Evolutionary conservation across 1,284 basidiomycete species (phyloP).

Genomic region (Gastroboletus turbinatus): DNA sequence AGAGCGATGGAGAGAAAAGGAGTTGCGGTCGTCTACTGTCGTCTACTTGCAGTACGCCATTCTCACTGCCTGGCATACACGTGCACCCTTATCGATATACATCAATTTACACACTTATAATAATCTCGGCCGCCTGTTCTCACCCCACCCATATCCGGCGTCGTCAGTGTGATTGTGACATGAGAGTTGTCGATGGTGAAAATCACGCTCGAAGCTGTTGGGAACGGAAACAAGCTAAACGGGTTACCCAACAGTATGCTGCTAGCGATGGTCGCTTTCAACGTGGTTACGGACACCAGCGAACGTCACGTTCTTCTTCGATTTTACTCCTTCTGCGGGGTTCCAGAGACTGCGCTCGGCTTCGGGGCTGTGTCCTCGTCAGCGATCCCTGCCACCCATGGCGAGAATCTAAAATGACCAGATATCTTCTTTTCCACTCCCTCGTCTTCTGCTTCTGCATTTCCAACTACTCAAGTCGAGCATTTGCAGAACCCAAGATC

Average conservation of each 20-base stretch:
- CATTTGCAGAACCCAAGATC: no score
- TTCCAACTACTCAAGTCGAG: no score
- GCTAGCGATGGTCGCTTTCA: background rate
- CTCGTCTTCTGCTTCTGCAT: no score
- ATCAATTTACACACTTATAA: background rate
- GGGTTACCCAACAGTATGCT: background rate
- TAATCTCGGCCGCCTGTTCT: background rate
- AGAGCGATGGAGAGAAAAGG: no score
- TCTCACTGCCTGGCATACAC: no score
- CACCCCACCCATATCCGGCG: background rate
- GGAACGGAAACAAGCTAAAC: background rate
- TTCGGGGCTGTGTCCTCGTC: background rate
- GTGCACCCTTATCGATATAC: background rate
- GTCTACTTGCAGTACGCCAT: no score
- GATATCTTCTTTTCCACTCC: background rate
- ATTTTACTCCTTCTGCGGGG: background rate
- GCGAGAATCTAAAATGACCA: constrained; percentile 13
- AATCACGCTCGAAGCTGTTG: background rate
- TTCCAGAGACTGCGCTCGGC: background rate
- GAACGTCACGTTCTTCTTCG: background rate
- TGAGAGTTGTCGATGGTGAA: background rate
- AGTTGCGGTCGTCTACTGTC: no score
- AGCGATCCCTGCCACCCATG: background rate
- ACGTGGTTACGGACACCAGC: background rate
- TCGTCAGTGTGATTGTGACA: no score